Evolutionary conservation across 2,329 filamentous ascomycete species (phyloP), one percentile per base, ranked within the genome.

Genomic region (Fusarium brevicatenulatum): DNA sequence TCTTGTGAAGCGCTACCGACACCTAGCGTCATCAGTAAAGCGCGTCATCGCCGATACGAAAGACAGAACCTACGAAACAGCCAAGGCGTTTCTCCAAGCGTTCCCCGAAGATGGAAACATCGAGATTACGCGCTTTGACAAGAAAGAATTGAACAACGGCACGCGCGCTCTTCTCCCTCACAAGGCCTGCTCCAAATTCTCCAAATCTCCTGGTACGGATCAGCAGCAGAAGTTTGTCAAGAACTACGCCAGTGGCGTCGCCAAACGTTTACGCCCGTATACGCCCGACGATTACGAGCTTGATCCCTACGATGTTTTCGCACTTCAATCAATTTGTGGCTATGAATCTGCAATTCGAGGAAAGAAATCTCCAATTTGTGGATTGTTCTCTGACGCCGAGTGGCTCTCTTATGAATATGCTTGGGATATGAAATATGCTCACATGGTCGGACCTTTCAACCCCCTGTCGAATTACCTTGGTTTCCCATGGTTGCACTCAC

Each of bases 401-500:
- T 76, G 74, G 74, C 53, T 76, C 2, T 76, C 74, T 0, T 76
- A 75, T 23, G 74, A 76, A 34, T 76, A 76, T 23, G 74, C 74
- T 4, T 76, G 74, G 74, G 74, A 76, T 23, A 75, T 76, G 74
- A 76, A 74, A 57, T 76, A 76, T 39, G 72, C 74, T 9, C 55
- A 76, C 25, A 76, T 76, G 74, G 74, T 76, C 3, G 74, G 74
- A 1, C 74, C 72, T 2, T 53, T 75, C 12, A 76, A 76, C 13
- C 72, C 72, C 44, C 43, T 76, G 2, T 76, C 74, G 2, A 74
- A 61, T 4, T 65, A 75, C 43, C 65, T 76, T 9, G 74, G 74
- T 11, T 72, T 76, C 10, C 74, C 74, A 0, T 76, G 74, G 74
- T 16, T 76, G 4, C 23, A 70, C 4, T 69, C 74, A 9, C 74